phyloP scores from a whole-genome alignment of 1,139 yeast species.

The Yamadazyma sp. region DNA sequence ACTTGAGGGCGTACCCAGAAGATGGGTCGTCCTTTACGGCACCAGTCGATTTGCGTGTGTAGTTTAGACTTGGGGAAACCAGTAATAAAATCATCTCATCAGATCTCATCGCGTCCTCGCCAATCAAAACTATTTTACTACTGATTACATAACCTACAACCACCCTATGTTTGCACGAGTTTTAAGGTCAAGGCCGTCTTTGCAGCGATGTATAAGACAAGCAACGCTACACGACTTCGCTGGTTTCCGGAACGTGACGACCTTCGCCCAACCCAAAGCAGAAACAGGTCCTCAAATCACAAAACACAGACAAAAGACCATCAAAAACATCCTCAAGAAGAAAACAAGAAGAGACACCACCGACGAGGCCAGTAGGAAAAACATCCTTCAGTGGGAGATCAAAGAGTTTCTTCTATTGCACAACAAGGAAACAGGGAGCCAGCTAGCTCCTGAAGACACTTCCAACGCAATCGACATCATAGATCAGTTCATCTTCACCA shows the following conservation, averaged over 20 bases:
- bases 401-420: conserved; percentile 21
- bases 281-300: neutral
- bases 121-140: neutral
- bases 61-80: neutral
- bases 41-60: conserved; percentile 9
- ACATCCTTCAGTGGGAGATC: conserved; percentile 24
- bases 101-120: conserved; percentile 3
- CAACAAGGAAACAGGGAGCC: conserved; percentile 5
- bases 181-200: neutral
- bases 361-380: conserved; percentile 28
- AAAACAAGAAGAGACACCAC: conserved; percentile 28
- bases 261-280: neutral
- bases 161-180: neutral
- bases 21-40: conserved; percentile 29
- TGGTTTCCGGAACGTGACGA: neutral
- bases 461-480: conserved; percentile 27
- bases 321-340: conserved; percentile 1
- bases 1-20: conserved; percentile 62
- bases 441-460: conserved; percentile 17
- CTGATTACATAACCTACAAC: neutral
- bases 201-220: neutral
- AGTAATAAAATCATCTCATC: neutral
- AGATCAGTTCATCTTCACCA: conserved; percentile 25
- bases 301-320: neutral
- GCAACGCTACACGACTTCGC: neutral